These are phyloP conservation scores for Neofusicoccum sp. DNA, from an alignment of 2,329 filamentous ascomycete species.

Conservation along the genomic window DNA sequence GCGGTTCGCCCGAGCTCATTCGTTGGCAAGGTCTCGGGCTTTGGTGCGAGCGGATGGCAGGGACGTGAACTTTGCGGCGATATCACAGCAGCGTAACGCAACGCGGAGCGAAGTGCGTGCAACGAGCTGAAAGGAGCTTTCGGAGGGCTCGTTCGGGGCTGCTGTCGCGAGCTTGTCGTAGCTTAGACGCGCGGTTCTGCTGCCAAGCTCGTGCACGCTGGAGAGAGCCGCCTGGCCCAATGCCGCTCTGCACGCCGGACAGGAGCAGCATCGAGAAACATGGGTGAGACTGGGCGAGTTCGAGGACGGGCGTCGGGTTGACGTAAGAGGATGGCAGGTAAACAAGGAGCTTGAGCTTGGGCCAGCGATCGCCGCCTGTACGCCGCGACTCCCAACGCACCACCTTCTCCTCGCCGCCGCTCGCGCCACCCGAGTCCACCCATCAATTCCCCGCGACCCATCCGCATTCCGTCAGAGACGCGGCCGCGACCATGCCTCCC, in stretches of 20 bases:
- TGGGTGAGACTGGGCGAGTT: neutral
- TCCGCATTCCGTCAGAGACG: neutral
- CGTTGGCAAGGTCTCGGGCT: too few species aligned
- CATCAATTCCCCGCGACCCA: neutral
- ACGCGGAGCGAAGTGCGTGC: too few species aligned
- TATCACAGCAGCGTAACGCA: too few species aligned
- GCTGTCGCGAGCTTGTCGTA: too few species aligned
- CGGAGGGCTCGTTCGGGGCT: too few species aligned
- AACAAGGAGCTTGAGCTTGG: neutral
- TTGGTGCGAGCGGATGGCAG: too few species aligned
- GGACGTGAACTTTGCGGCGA: too few species aligned
- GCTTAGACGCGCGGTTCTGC: too few species aligned
- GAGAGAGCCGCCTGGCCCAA: too few species aligned
- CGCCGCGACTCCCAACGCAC: neutral
- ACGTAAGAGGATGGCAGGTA: neutral
- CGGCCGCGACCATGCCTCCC: slow-evolving; percentile 19
- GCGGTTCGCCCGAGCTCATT: too few species aligned
- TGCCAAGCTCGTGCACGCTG: too few species aligned
- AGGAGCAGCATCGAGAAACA: neutral
- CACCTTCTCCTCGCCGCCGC: neutral
- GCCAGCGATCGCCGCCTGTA: neutral
- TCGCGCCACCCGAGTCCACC: neutral
- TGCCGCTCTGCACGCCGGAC: neutral
- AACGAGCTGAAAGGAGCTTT: too few species aligned
- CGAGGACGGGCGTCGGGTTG: neutral